These are phyloP conservation scores for Borovskyia barvae DNA, from an alignment of 208 protist genomes.

Conservation along the genomic window DNA sequence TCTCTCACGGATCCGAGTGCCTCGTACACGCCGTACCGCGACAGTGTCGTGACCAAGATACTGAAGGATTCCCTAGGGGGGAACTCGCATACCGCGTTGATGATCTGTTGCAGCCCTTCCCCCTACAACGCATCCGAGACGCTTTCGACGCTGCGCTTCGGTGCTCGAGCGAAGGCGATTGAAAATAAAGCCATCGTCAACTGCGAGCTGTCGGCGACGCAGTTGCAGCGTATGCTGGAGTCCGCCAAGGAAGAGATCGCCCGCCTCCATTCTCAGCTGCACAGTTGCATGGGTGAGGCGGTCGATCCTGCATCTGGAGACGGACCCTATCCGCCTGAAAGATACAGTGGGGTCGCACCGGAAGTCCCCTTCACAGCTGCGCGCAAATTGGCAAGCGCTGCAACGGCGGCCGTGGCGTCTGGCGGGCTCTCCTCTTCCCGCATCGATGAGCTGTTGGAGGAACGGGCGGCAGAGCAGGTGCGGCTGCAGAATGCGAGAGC, in stretches of 20 bases:
- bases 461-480: conserved; percentile 36
- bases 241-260: conserved; percentile 68
- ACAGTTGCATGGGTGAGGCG: conserved; percentile 7
- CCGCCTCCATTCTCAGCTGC: conserved; percentile 31
- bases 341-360: not conserved
- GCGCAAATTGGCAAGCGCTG: conserved; percentile 17
- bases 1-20: conserved; percentile 62
- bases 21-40: conserved; percentile 81
- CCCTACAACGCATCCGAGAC: conserved; percentile 83
- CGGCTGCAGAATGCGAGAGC: conserved; percentile 32
- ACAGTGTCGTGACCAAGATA: conserved; percentile 87
- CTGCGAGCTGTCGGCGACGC: conserved; percentile 61
- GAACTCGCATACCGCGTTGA: conserved; percentile 87
- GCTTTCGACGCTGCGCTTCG: conserved; percentile 88
- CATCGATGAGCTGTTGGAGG: conserved; percentile 39
- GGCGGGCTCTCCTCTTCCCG: not conserved
- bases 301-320: not conserved
- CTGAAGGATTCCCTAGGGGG: conserved; percentile 89
- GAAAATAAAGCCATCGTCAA: conserved; percentile 84
- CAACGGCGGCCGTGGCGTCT: conserved; percentile 1
- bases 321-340: not conserved
- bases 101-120: conserved; percentile 87
- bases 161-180: conserved; percentile 81
- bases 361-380: not conserved
- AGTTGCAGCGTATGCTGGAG: conserved; percentile 74